Evolutionary conservation across 129 eudicot genomes (phyloP).

Genomic region (Artemisia tridentata): DNA sequence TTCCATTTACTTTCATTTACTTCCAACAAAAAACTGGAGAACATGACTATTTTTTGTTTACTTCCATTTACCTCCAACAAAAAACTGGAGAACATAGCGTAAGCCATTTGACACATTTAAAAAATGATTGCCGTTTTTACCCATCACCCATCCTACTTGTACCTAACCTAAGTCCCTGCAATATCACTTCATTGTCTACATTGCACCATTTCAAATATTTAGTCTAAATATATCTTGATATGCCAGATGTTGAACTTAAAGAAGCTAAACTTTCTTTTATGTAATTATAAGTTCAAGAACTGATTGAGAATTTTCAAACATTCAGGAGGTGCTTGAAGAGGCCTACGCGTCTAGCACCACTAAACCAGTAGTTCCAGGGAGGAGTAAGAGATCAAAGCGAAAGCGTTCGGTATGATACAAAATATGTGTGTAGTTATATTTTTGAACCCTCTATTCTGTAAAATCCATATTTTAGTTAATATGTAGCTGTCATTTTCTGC

Average conservation of each 20-base stretch:
- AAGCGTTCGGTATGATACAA: slow-evolving; percentile 84
- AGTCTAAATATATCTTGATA: background rate
- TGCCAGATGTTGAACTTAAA: slow-evolving; percentile 20
- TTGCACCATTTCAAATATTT: too few species aligned
- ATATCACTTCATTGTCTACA: too few species aligned
- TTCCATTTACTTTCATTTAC: too few species aligned
- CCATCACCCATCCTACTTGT: too few species aligned
- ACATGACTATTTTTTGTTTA: too few species aligned
- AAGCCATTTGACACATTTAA: too few species aligned
- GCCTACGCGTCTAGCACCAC: slow-evolving; percentile 61
- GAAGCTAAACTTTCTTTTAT: slow-evolving; percentile 14
- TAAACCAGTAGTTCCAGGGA: slow-evolving; percentile 64
- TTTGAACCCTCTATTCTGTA: slow-evolving; percentile 43
- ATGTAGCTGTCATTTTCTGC: slow-evolving; percentile 41
- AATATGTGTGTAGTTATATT: slow-evolving; percentile 40
- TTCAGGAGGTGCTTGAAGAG: slow-evolving; percentile 63
- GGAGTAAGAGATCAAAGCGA: slow-evolving; percentile 92
- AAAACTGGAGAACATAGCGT: too few species aligned
- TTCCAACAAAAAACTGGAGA: too few species aligned
- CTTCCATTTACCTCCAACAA: too few species aligned
- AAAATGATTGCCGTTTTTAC: too few species aligned
- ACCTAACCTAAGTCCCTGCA: too few species aligned
- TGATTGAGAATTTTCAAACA: slow-evolving; percentile 30
- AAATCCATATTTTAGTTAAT: slow-evolving; percentile 41
- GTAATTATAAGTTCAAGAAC: slow-evolving; percentile 4